phyloP scores from a whole-genome alignment of 768 basidiomycete species.

The Suillus subalutaceus region DNA sequence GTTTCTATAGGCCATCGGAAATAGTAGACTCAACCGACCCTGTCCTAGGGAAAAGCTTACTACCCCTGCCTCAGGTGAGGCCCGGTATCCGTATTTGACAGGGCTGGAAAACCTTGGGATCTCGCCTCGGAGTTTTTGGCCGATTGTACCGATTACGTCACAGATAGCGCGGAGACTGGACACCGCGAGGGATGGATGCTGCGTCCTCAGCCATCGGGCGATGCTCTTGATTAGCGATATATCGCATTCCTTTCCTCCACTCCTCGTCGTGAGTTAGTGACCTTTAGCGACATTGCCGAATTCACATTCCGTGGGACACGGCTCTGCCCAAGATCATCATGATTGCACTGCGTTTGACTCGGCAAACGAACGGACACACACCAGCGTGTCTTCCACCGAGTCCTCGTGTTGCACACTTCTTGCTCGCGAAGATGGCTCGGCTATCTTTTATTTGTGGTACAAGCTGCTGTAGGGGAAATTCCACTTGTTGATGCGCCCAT shows the following conservation, averaged over 20 bases:
- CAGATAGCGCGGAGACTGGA: background rate
- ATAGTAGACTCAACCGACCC: conserved; percentile 47
- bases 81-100: conserved; percentile 26
- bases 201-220: background rate
- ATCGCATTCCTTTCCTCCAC: background rate
- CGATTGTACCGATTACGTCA: background rate
- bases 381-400: background rate
- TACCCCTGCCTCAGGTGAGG: conserved; percentile 31
- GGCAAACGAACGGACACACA: background rate
- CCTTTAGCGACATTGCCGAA: background rate
- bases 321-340: background rate
- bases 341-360: background rate
- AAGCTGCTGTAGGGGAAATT: background rate
- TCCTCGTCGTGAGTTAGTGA: background rate
- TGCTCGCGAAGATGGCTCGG: background rate
- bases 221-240: background rate
- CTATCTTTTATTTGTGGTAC: background rate
- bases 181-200: no score
- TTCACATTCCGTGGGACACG: background rate
- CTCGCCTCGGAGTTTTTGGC: background rate
- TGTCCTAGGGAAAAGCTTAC: conserved; percentile 46
- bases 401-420: background rate
- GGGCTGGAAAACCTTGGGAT: conserved; percentile 8
- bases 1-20: conserved; percentile 37
- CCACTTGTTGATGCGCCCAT: background rate